These are phyloP conservation scores for Phyllosticta paracitricarpa DNA, from an alignment of 2,329 filamentous ascomycete genomes.

Conservation along the genomic window DNA sequence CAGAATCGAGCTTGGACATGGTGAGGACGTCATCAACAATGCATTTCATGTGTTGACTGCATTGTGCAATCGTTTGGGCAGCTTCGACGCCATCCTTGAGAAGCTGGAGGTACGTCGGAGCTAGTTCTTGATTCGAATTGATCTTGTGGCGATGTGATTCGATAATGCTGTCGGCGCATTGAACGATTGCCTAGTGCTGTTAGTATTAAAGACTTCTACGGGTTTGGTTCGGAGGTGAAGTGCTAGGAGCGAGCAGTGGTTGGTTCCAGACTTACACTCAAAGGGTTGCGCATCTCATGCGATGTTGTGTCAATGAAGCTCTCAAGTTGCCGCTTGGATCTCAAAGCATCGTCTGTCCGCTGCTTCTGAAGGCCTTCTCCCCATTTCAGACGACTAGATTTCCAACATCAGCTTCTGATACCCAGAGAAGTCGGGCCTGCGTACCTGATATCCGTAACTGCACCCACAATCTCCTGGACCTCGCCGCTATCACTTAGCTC, in stretches of 20 bases:
- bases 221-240: constrained; percentile 26
- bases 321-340: constrained; percentile 30
- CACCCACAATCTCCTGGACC: constrained; percentile 27
- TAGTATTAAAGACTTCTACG: constrained; percentile 28
- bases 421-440: background rate
- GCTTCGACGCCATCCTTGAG: constrained; percentile 24
- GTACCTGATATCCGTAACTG: constrained; percentile 26
- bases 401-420: background rate
- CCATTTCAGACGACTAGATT: constrained; percentile 25
- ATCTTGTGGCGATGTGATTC: constrained; percentile 16
- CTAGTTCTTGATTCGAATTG: constrained; percentile 15
- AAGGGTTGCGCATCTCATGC: constrained; percentile 24
- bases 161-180: constrained; percentile 35
- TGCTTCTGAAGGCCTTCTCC: constrained; percentile 29
- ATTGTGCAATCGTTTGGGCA: constrained; percentile 35
- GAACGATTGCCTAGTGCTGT: constrained; percentile 25
- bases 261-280: constrained; percentile 18
- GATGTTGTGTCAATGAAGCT: constrained; percentile 27
- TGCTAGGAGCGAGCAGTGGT: constrained; percentile 24
- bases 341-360: constrained; percentile 27
- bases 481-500: constrained; percentile 17
- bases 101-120: constrained; percentile 17
- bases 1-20: constrained; percentile 36
- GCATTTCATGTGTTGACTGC: constrained; percentile 37
- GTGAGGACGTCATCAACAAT: constrained; percentile 41